These are phyloP conservation scores for Physaria fendleri DNA, from an alignment of 345 rosid genomes.

Conservation along the genomic window DNA sequence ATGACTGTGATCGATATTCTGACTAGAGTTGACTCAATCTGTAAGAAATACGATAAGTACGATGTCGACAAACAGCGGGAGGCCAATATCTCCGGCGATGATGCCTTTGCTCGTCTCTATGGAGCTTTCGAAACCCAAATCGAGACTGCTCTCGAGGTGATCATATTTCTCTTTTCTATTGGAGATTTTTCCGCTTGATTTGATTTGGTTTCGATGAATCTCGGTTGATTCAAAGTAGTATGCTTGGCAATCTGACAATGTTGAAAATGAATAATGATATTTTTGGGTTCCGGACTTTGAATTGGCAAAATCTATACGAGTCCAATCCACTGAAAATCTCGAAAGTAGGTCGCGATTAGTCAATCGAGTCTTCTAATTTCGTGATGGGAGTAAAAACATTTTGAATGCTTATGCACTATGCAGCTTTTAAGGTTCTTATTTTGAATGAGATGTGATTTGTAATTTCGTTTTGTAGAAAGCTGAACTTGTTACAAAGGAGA, in stretches of 20 bases:
- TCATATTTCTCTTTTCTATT: not conserved
- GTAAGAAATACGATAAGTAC: constrained; percentile 89
- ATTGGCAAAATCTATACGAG: not conserved
- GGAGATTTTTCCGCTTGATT: constrained; percentile 5
- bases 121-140: constrained; percentile 61
- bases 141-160: constrained; percentile 65
- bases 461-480: constrained; percentile 58
- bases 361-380: not conserved
- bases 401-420: not conserved
- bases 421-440: not conserved
- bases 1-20: constrained; percentile 97
- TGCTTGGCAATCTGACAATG: constrained; percentile 7
- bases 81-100: constrained; percentile 77
- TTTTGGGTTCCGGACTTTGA: not conserved
- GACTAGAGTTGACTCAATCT: constrained; percentile 89
- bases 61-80: constrained; percentile 85
- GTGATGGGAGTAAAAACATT: not conserved
- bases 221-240: not conserved
- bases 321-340: not conserved
- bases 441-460: not conserved
- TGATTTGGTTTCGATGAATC: constrained; percentile 1
- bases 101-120: constrained; percentile 84
- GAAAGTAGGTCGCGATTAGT: not conserved
- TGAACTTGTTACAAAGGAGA: constrained; percentile 74
- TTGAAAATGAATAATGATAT: not conserved